phyloP scores from a whole-genome alignment of 331 rosid genomes.

The Malus hybrid region DNA sequence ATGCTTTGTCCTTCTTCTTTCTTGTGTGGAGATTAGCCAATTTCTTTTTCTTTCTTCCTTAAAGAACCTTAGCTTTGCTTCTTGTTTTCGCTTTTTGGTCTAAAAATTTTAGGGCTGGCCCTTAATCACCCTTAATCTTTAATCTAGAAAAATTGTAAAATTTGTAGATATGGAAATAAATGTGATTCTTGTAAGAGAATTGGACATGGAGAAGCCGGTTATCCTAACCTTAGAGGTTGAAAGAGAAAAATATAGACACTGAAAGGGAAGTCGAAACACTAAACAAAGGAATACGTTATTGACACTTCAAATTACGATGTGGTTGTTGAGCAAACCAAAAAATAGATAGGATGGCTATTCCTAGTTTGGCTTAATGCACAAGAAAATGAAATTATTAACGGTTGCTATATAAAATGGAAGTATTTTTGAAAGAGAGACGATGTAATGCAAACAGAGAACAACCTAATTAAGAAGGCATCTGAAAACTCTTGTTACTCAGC shows the following conservation, averaged over 20 bases:
- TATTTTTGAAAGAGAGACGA: conserved; percentile 3
- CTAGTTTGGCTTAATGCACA: not conserved
- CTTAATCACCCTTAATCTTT: too few relatives aligned
- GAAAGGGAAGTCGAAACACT: too few relatives aligned
- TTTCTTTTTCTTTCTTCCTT: too few relatives aligned
- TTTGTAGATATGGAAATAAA: too few relatives aligned
- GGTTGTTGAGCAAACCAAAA: not conserved
- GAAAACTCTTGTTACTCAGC: conserved; percentile 18
- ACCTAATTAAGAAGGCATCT: not conserved
- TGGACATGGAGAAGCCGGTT: not conserved
- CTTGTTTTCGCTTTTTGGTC: too few relatives aligned
- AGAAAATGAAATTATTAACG: conserved; percentile 8
- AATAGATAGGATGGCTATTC: too few relatives aligned
- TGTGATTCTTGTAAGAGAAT: not conserved
- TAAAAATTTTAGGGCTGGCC: too few relatives aligned
- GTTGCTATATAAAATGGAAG: conserved; percentile 21
- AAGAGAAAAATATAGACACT: not conserved
- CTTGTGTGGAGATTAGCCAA: too few relatives aligned
- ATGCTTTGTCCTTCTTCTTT: not conserved
- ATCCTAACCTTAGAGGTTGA: not conserved
- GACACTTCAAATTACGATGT: not conserved
- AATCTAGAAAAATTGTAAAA: too few relatives aligned
- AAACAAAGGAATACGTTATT: too few relatives aligned
- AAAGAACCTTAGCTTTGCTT: too few relatives aligned
- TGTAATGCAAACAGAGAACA: not conserved